Base-by-base conservation (phyloP, 1,284 basidiomycete species). In the Xerocomus minutiporus region DNA sequence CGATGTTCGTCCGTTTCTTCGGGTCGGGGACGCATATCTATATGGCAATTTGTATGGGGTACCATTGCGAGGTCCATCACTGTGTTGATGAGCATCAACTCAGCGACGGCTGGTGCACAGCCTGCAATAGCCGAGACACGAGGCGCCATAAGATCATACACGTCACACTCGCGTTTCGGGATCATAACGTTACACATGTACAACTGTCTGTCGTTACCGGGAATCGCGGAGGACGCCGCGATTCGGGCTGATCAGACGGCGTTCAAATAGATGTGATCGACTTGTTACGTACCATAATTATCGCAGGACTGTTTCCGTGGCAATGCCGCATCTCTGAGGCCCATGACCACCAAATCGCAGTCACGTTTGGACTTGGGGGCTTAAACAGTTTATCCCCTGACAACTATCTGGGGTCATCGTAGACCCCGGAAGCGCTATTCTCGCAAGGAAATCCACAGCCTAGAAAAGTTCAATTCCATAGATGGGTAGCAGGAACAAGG, bases 401-500 rank as follows among this genome's bases (percentile, higher is more conserved):
- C 47, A 41, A 38, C 55, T 57, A 46, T 51, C 61, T 38, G 63
- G 56, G 50, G 61, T 57, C 51, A 26, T 35, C 32, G 42, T 38
- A 46, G 59, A 57, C 59, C 61, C 63, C 60, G 56, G 46, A 42
- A 28, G 36, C 51, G 60, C 28, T 40, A 40, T 40, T 40, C 29
- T 29, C 28, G 42, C 42, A 9, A 17, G 42, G 26, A 31, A n/a
- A 42, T 28, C 12, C 15, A 42, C 41, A 42, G 8, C 42, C 42
- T 31, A 43, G 42, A 43, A 50, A 43, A 31, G 48, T 23, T 45
- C 48, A 44, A 56, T 59, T 66, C 64, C 59, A 67, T 60, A 67
- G 63, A 66, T 67, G 66, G 63, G 62, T 62, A 54, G 49, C 42
- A 64, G 62, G 66, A 63, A 68, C 64, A 61, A 64, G 63, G 64